A percentile compares a stretch with the other conserved stretches of the same genome.
These are phyloP conservation scores for Aureobasidium sp. DNA, from an alignment of 2,329 filamentous ascomycete species.

Conservation along the genomic window DNA sequence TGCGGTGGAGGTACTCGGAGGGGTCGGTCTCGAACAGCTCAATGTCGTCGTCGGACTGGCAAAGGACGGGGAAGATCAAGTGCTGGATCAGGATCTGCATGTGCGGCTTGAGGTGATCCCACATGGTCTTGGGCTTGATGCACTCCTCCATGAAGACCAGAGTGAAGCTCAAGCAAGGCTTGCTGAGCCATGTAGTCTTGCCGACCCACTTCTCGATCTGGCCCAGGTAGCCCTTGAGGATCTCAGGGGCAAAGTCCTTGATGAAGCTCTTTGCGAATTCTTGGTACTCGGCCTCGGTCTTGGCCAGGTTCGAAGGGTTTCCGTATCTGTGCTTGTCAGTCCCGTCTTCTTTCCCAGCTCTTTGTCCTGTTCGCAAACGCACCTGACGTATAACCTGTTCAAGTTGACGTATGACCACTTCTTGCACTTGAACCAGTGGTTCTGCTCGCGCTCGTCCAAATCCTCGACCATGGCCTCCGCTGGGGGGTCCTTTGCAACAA, in stretches of 20 bases:
- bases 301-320: constrained; percentile 68
- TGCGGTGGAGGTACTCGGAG: constrained; percentile 92
- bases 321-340: constrained; percentile 55
- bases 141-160: constrained; percentile 95
- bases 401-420: constrained; percentile 99
- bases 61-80: constrained; percentile 90
- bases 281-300: constrained; percentile 68
- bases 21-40: constrained; percentile 92
- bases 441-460: constrained; percentile 75
- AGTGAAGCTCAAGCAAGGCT: constrained; percentile 86
- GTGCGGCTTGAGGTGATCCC: constrained; percentile 87
- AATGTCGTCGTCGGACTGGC: constrained; percentile 83
- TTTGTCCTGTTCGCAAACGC: neutral
- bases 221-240: constrained; percentile 85
- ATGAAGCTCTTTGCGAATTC: constrained; percentile 88
- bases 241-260: constrained; percentile 84
- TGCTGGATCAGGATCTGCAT: constrained; percentile 89
- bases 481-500: constrained; percentile 78
- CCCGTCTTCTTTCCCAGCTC: constrained; percentile 5
- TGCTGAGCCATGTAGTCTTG: constrained; percentile 90
- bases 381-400: constrained; percentile 76
- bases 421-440: constrained; percentile 99
- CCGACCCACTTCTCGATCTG: constrained; percentile 98
- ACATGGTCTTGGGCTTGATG: constrained; percentile 94
- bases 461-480: constrained; percentile 71